Conservation (phyloP, 1,139 yeast genomes). For the Lodderomyces oxycetoniae region DNA sequence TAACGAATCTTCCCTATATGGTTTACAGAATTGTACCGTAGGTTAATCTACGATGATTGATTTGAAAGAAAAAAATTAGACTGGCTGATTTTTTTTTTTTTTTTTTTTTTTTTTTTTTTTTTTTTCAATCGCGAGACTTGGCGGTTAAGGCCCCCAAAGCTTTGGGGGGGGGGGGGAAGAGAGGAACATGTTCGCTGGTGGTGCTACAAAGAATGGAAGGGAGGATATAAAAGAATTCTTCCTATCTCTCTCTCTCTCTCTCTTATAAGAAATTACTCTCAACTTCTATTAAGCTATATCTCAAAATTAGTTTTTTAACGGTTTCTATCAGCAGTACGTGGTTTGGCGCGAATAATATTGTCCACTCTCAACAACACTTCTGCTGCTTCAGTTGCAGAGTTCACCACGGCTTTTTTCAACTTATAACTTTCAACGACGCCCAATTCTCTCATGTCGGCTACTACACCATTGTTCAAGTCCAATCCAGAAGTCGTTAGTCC, state of each 20-base stretch:
- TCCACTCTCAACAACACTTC: slow-evolving; percentile 93
- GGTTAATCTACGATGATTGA: too few species aligned
- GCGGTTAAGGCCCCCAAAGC: too few species aligned
- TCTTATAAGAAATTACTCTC: too few species aligned
- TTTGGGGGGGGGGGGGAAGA: not conserved
- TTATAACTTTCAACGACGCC: slow-evolving; percentile 92
- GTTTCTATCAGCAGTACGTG: slow-evolving; percentile 91
- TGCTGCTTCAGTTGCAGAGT: slow-evolving; percentile 95
- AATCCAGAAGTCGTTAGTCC: slow-evolving; percentile 91
- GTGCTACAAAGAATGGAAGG: not conserved
- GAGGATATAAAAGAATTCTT: not conserved
- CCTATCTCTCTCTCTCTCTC: too few species aligned
- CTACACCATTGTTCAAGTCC: slow-evolving; percentile 74
- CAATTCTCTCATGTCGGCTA: slow-evolving; percentile 90
- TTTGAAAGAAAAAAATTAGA: not conserved
- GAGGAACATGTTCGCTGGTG: too few species aligned
- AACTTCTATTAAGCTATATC: not conserved
- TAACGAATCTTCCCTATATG: too few species aligned
- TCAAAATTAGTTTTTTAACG: slow-evolving; percentile 17
- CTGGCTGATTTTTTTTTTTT: not conserved
- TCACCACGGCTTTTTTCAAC: slow-evolving; percentile 90
- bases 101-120: slow-evolving; percentile 24
- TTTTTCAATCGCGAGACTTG: slow-evolving; percentile 90
- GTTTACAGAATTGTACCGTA: too few species aligned
- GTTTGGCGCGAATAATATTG: slow-evolving; percentile 93